A percentile compares a stretch with the other conserved stretches of the same genome.
Evolutionary conservation across 2,329 filamentous ascomycete genomes (phyloP).

Genomic region (Neonectria neomacrospora): DNA sequence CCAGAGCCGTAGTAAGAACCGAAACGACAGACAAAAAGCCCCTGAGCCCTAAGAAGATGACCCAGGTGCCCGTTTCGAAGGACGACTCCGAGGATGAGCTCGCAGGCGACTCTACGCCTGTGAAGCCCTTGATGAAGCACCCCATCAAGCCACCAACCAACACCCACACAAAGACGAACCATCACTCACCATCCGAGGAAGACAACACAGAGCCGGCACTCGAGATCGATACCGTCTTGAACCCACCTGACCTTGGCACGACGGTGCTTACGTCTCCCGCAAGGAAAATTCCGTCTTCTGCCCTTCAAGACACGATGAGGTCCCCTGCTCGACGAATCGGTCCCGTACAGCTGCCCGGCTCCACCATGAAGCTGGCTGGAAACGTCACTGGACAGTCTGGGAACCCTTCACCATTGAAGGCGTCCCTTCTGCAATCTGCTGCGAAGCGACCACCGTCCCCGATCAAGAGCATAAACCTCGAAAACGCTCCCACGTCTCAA

Average conservation of each 20-base stretch:
- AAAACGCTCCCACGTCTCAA: slow-evolving; percentile 42
- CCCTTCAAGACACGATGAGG: slow-evolving; percentile 65
- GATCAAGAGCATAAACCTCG: slow-evolving; percentile 52
- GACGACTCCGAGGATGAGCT: slow-evolving; percentile 71
- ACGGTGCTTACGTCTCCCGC: slow-evolving; percentile 64
- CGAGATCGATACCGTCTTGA: slow-evolving; percentile 45
- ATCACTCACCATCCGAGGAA: slow-evolving; percentile 28
- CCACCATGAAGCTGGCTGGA: slow-evolving; percentile 46
- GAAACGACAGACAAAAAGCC: slow-evolving; percentile 59
- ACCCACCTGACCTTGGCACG: slow-evolving; percentile 51
- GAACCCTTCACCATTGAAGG: slow-evolving; percentile 52
- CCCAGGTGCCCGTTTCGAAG: slow-evolving; percentile 62
- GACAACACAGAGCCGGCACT: slow-evolving; percentile 40
- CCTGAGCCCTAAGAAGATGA: slow-evolving; percentile 73
- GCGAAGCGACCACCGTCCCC: slow-evolving; percentile 62
- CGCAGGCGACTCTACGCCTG: slow-evolving; percentile 61
- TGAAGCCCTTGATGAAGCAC: slow-evolving; percentile 65
- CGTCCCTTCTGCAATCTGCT: slow-evolving; percentile 61
- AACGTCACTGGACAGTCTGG: slow-evolving; percentile 25
- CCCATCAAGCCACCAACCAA: slow-evolving; percentile 61
- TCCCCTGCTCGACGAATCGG: slow-evolving; percentile 63
- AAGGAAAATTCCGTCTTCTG: slow-evolving; percentile 63
- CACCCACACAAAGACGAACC: slow-evolving; percentile 23
- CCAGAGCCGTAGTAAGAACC: slow-evolving; percentile 49
- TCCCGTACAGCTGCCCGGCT: slow-evolving; percentile 46